A percentile compares a stretch with the other conserved stretches of the same genome.
Conservation (phyloP, 441 rosid genomes). For the Gossypium trilobum region DNA sequence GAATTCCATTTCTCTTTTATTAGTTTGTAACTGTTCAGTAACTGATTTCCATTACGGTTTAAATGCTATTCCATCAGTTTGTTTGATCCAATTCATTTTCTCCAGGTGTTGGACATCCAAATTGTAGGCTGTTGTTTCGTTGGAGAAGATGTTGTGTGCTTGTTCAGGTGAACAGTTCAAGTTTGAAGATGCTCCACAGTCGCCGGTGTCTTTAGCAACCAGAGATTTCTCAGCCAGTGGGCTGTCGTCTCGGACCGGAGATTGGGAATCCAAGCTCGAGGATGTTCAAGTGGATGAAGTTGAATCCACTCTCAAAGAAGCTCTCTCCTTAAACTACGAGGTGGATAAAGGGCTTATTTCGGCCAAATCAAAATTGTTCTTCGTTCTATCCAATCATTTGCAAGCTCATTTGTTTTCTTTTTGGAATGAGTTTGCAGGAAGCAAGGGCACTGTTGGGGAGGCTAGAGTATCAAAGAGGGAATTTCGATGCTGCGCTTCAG, state of each 20-base stretch:
- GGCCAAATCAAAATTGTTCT: neutral
- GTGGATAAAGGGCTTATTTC: constrained; percentile 24
- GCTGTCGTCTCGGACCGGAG: constrained; percentile 62
- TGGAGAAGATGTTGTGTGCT: constrained; percentile 75
- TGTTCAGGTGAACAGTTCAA: constrained; percentile 92
- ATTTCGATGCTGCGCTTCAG: constrained; percentile 91
- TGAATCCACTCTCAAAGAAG: constrained; percentile 85
- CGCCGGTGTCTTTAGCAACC: constrained; percentile 84
- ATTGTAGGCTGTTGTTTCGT: constrained; percentile 2
- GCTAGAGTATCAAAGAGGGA: constrained; percentile 81
- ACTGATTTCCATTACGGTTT: constrained; percentile 1
- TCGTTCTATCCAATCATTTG: neutral
- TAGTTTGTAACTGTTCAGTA: neutral
- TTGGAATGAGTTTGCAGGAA: constrained; percentile 40
- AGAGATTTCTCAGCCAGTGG: constrained; percentile 86
- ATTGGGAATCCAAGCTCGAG: constrained; percentile 70
- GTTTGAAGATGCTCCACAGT: constrained; percentile 71
- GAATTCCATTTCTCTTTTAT: constrained; percentile 9
- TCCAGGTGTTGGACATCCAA: constrained; percentile 13
- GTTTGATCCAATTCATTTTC: neutral
- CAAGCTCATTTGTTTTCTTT: neutral
- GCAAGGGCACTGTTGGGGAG: constrained; percentile 94
- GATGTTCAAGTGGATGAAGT: constrained; percentile 82
- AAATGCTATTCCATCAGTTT: neutral
- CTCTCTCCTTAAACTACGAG: constrained; percentile 92